Evolutionary conservation across 1,284 basidiomycete species (phyloP).

Genomic region (Neolentinus lepideus): DNA sequence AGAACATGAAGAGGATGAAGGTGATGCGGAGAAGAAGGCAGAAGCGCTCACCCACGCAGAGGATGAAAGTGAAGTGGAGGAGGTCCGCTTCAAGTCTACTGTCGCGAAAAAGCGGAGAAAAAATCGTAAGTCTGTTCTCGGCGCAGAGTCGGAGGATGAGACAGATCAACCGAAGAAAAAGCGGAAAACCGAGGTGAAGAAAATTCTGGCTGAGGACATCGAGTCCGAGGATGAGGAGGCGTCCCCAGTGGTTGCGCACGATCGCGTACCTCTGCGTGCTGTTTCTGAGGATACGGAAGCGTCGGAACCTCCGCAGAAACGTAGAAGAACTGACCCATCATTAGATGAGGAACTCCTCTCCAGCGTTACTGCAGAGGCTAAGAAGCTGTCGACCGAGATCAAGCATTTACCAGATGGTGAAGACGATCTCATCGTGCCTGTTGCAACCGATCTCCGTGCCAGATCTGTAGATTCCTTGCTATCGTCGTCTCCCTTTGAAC

Average conservation of each 20-base stretch:
- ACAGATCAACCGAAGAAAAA: slow-evolving; percentile 17
- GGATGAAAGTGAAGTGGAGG: slow-evolving; percentile 26
- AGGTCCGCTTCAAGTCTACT: slow-evolving; percentile 22
- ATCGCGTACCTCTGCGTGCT: slow-evolving; percentile 8
- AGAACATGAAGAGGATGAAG: slow-evolving; percentile 23
- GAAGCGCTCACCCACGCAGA: slow-evolving; percentile 17
- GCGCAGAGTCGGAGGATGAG: slow-evolving; percentile 11
- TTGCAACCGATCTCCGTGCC: slow-evolving; percentile 14
- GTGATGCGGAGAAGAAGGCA: slow-evolving; percentile 12
- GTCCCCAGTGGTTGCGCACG: not conserved
- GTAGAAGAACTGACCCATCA: not conserved
- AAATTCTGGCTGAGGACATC: slow-evolving; percentile 26
- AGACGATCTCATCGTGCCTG: slow-evolving; percentile 19
- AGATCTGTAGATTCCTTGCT: slow-evolving; percentile 18
- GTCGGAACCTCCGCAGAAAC: not conserved
- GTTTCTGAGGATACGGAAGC: slow-evolving; percentile 5
- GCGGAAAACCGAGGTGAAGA: slow-evolving; percentile 16
- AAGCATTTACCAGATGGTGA: slow-evolving; percentile 23
- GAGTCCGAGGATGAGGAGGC: slow-evolving; percentile 38
- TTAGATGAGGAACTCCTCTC: slow-evolving; percentile 26
- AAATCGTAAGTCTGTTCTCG: slow-evolving; percentile 32
- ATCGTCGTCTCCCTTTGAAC: slow-evolving; percentile 35
- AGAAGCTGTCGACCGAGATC: slow-evolving; percentile 27
- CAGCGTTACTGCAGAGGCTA: slow-evolving; percentile 26
- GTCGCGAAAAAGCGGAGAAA: slow-evolving; percentile 21